Evolutionary conservation across 2,329 filamentous ascomycete species (phyloP).

Genomic region (Lecanoromycetidae sp.): DNA sequence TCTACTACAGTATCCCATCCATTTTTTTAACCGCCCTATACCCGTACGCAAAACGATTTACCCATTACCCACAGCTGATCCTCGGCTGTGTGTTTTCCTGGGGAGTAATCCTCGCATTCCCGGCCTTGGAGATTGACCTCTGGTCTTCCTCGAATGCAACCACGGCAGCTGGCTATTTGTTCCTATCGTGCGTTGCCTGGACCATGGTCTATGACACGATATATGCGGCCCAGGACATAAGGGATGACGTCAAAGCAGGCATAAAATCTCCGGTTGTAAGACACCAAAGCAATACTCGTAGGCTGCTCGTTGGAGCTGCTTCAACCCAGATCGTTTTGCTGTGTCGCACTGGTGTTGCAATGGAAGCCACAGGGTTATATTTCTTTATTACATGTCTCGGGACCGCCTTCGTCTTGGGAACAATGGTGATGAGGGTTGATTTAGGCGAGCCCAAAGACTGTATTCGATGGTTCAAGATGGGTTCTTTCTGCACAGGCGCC

Average conservation of each 20-base stretch:
- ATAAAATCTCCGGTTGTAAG: constrained; percentile 79
- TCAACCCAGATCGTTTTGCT: too few relatives aligned
- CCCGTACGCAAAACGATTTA: constrained; percentile 41
- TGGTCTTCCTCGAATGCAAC: neutral
- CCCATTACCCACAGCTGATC: constrained; percentile 41
- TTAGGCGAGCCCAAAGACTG: constrained; percentile 54
- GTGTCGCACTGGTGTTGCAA: too few relatives aligned
- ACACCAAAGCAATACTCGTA: too few relatives aligned
- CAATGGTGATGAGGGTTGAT: constrained; percentile 50
- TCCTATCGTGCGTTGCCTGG: constrained; percentile 50
- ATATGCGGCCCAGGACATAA: constrained; percentile 83
- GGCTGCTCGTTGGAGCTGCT: too few relatives aligned
- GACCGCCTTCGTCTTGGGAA: too few relatives aligned
- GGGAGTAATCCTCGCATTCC: constrained; percentile 38
- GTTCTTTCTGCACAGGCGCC: constrained; percentile 29
- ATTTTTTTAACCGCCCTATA: constrained; percentile 41
- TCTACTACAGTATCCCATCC: constrained; percentile 58
- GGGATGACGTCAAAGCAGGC: constrained; percentile 70
- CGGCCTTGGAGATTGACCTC: constrained; percentile 26
- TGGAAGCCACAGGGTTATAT: too few relatives aligned
- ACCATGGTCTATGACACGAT: constrained; percentile 85
- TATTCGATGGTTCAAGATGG: constrained; percentile 66
- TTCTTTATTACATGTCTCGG: too few relatives aligned
- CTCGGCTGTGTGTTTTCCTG: constrained; percentile 40
- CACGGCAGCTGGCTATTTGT: neutral